Evolutionary conservation across 2,329 filamentous ascomycete genomes (phyloP), one percentile per base, ranked within the genome.

Genomic region (Sporothrix phasma): DNA sequence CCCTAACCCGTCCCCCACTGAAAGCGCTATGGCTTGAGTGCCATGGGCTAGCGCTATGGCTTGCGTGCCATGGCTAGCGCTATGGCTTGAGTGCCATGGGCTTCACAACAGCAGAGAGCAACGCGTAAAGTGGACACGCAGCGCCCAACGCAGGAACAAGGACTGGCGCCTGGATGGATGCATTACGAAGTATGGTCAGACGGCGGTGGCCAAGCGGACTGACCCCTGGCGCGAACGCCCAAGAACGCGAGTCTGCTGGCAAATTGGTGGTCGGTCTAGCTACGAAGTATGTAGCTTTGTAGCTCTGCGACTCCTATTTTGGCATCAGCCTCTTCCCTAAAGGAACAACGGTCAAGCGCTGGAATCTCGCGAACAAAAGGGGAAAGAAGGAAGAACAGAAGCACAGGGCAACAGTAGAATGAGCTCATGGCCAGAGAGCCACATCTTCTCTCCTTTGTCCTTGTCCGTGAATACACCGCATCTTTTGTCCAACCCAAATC

Each of bases 171-270:
- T n/a, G n/a, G n/a, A n/a, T n/a, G n/a, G n/a, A 37, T n/a, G 29
- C 37, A 37, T 37, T 17, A 46, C 26, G 43, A 45, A 46, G 45
- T 13, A 15, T 54, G 49, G 49, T 31, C 49, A 31, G 46, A 13
- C 15, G 46, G 10, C 2, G 22, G 11, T 11, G 46, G 41, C 41
- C 41, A 26, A 11, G 46, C 29, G 46, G 22, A 13, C 41, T 62
- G 47, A 65, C 64, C 64, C 64, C 64, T 65, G 64, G 61, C 54
- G 54, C 64, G 64, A 63, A 63, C 64, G 64, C 64, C 60, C 58
- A 61, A 61, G 46, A 47, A 49, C 41, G 24, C 37, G 41, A 31
- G 13, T 26, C 11, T 22, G 22, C 46, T 49, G 46, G 22, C 22
- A 49, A 65, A 65, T 65, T 65, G 39, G 53, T 41, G 22, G 26